Conservation (phyloP, 2,329 filamentous ascomycete genomes). For the Phaeosphaeriaceae sp. region DNA sequence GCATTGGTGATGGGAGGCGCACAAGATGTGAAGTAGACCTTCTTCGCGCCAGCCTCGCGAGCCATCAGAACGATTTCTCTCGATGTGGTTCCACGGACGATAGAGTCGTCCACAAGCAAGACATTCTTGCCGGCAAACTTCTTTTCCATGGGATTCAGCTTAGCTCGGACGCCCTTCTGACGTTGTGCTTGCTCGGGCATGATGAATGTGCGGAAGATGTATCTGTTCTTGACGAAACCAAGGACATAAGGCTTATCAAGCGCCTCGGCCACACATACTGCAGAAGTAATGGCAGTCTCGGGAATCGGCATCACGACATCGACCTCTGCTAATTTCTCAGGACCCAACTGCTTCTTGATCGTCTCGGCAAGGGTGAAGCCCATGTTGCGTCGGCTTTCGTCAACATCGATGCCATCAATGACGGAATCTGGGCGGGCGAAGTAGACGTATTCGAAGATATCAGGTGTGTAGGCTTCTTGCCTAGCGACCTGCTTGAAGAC, state of each 20-base stretch:
- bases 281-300: conserved; percentile 83
- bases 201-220: conserved; percentile 88
- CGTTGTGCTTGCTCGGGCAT: conserved; percentile 82
- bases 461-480: conserved; percentile 75
- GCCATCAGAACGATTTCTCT: conserved; percentile 85
- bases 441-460: conserved; percentile 90
- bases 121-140: conserved; percentile 85
- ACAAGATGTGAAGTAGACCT: conserved; percentile 84
- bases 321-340: conserved; percentile 75
- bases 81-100: conserved; percentile 85
- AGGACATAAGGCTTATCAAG: conserved; percentile 80
- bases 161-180: conserved; percentile 86
- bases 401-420: conserved; percentile 88
- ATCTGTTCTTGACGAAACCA: conserved; percentile 88
- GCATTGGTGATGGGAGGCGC: conserved; percentile 83
- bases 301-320: conserved; percentile 86
- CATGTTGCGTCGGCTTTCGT: conserved; percentile 86
- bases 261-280: conserved; percentile 75
- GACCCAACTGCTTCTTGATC: conserved; percentile 71
- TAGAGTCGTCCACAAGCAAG: conserved; percentile 85
- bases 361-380: conserved; percentile 79
- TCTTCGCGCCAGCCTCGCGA: conserved; percentile 79
- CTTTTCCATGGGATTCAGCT: conserved; percentile 83
- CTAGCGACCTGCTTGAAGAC: conserved; percentile 77
- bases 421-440: conserved; percentile 81